Conservation (phyloP, 176 grass and related monocot species). For the Stipa capillata region DNA sequence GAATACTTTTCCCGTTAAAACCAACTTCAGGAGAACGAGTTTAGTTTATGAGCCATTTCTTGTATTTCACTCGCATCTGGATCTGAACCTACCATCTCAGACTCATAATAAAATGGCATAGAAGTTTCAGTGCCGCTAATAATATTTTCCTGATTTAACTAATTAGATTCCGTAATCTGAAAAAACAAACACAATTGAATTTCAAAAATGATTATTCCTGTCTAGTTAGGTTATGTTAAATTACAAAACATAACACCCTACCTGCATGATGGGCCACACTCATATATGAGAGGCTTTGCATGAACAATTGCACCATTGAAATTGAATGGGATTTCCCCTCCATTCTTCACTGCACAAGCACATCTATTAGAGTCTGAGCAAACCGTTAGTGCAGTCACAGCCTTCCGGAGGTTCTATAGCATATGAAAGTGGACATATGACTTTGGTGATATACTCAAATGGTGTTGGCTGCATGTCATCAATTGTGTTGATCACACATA, state of each 20-base stretch:
- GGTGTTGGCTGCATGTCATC: constrained; percentile 40
- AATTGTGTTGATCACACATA: constrained; percentile 53
- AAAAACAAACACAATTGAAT: constrained; percentile 19
- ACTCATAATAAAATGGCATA: neutral
- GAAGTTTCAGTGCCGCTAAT: neutral
- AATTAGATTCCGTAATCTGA: neutral
- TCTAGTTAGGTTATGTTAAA: constrained; percentile 27
- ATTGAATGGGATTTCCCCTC: constrained; percentile 67
- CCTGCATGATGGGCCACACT: constrained; percentile 65
- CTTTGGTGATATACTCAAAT: constrained; percentile 49
- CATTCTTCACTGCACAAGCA: constrained; percentile 73
- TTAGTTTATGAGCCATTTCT: neutral
- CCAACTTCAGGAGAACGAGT: neutral
- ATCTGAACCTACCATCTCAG: neutral
- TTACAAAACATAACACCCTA: constrained; percentile 8
- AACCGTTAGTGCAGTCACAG: constrained; percentile 46
- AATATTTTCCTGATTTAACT: neutral
- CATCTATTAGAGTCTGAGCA: constrained; percentile 59
- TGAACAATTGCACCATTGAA: constrained; percentile 64
- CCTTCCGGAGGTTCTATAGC: constrained; percentile 45
- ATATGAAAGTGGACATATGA: constrained; percentile 47
- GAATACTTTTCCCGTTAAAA: neutral
- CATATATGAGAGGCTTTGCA: constrained; percentile 56
- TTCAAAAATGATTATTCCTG: neutral
- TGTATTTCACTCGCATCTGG: neutral